A percentile compares a stretch with the other conserved stretches of the same genome.
Conservation (phyloP, 768 basidiomycete genomes). For the Hysterangium stoloniferum region DNA sequence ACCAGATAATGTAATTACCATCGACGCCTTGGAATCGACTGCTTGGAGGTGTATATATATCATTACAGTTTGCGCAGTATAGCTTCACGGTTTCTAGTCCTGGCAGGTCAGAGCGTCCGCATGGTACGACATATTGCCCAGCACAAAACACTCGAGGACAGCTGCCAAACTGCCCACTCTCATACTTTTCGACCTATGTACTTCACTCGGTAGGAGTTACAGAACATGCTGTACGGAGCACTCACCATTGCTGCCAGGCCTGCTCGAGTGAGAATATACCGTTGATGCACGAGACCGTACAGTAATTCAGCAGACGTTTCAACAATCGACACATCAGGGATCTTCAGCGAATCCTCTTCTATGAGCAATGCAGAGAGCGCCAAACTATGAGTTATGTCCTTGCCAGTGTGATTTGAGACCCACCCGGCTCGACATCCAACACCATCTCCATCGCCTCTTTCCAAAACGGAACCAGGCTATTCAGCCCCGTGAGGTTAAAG, state of each 20-base stretch:
- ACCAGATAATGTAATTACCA: slow-evolving; percentile 38
- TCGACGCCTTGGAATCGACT: slow-evolving; percentile 94
- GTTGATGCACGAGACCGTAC: slow-evolving; percentile 95
- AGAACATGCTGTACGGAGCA: slow-evolving; percentile 16
- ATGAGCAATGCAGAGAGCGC: not conserved
- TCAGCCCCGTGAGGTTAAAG: slow-evolving; percentile 96
- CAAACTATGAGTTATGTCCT: slow-evolving; percentile 13
- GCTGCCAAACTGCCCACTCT: slow-evolving; percentile 80
- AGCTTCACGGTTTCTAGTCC: slow-evolving; percentile 97
- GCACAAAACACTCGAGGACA: slow-evolving; percentile 96
- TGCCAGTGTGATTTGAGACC: slow-evolving; percentile 23
- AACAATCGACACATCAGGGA: slow-evolving; percentile 97
- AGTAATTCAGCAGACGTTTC: slow-evolving; percentile 96
- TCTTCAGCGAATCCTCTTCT: slow-evolving; percentile 82
- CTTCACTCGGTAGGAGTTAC: slow-evolving; percentile 10
- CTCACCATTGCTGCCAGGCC: slow-evolving; percentile 91
- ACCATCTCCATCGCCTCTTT: slow-evolving; percentile 99
- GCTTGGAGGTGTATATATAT: slow-evolving; percentile 92
- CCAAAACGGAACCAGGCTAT: slow-evolving; percentile 97
- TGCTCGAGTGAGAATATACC: slow-evolving; percentile 91
- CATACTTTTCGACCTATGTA: slow-evolving; percentile 88
- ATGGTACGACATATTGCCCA: slow-evolving; percentile 84
- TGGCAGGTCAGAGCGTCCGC: slow-evolving; percentile 91
- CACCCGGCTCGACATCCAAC: slow-evolving; percentile 96
- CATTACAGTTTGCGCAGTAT: slow-evolving; percentile 96